Evolutionary conservation across 2,329 filamentous ascomycete species (phyloP).

Genomic region (Bertia moriformis): DNA sequence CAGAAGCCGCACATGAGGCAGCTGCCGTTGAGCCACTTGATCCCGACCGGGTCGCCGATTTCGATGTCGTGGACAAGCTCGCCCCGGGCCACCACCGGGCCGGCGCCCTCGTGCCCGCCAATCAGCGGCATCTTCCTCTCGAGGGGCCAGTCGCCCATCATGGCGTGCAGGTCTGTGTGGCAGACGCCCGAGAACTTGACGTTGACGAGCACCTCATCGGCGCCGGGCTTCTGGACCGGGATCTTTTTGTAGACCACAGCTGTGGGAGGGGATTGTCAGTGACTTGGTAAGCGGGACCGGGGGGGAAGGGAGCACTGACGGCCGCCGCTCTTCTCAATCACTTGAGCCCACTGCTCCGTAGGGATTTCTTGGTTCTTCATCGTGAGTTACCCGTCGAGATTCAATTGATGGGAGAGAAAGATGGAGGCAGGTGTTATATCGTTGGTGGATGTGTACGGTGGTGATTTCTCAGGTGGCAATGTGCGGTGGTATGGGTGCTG

Average conservation of each 20-base stretch:
- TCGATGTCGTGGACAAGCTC: constrained; percentile 45
- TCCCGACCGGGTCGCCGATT: constrained; percentile 52
- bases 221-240: constrained; percentile 64
- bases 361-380: too few relatives aligned
- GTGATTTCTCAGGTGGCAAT: too few relatives aligned
- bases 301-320: constrained; percentile 33
- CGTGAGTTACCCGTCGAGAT: too few relatives aligned
- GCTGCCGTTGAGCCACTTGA: constrained; percentile 59
- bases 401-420: too few relatives aligned
- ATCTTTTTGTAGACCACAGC: constrained; percentile 66
- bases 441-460: too few relatives aligned
- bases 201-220: constrained; percentile 77
- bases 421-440: too few relatives aligned
- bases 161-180: constrained; percentile 18
- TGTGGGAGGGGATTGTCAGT: constrained; percentile 12
- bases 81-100: constrained; percentile 51
- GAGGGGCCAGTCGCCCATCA: constrained; percentile 60
- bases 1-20: constrained; percentile 56
- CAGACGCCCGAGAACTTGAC: background rate
- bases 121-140: constrained; percentile 53
- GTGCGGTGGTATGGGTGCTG: too few relatives aligned
- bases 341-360: constrained; percentile 77
- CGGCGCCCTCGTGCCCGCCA: constrained; percentile 46
- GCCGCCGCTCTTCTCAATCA: constrained; percentile 68
- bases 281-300: background rate